These are phyloP conservation scores for Alectoria sarmentosa DNA, from an alignment of 495 filamentous ascomycete genomes.

Conservation along the genomic window DNA sequence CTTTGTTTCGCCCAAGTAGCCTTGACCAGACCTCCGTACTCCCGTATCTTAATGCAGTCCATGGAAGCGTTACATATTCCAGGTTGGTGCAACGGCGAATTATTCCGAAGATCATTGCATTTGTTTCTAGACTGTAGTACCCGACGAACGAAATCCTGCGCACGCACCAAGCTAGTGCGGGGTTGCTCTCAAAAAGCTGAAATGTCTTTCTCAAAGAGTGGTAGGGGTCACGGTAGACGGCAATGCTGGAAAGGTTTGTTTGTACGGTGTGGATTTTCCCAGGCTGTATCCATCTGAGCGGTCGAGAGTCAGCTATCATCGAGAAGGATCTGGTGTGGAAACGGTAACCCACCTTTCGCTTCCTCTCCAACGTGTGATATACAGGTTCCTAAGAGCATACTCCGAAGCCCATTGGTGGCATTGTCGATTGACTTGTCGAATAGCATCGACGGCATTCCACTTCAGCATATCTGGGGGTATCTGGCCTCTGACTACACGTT, in stretches of 20 bases:
- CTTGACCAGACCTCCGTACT: constrained; percentile 38
- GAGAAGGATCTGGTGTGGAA: not conserved
- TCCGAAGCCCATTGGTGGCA: constrained; percentile 49
- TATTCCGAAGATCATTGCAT: constrained; percentile 37
- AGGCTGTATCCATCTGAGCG: constrained; percentile 30
- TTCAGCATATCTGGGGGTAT: constrained; percentile 40
- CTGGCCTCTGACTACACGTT: constrained; percentile 43
- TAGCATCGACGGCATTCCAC: constrained; percentile 41
- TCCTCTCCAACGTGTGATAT: constrained; percentile 45
- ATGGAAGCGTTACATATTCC: constrained; percentile 42
- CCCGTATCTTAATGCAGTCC: constrained; percentile 45
- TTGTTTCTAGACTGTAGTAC: constrained; percentile 43
- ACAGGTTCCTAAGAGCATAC: constrained; percentile 42
- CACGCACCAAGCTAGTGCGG: constrained; percentile 39
- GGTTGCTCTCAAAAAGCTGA: constrained; percentile 36
- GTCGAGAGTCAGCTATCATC: not conserved
- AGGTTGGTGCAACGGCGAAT: constrained; percentile 37
- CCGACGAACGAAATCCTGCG: constrained; percentile 50
- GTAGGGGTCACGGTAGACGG: constrained; percentile 48
- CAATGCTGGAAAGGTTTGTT: constrained; percentile 33
- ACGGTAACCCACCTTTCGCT: constrained; percentile 36
- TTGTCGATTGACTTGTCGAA: constrained; percentile 40
- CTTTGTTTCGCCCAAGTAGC: constrained; percentile 29
- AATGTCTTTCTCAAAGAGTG: constrained; percentile 39
- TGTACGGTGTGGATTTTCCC: constrained; percentile 34